Evolutionary conservation across 2,329 filamentous ascomycete species (phyloP).

Genomic region (Botrytis cinerea): DNA sequence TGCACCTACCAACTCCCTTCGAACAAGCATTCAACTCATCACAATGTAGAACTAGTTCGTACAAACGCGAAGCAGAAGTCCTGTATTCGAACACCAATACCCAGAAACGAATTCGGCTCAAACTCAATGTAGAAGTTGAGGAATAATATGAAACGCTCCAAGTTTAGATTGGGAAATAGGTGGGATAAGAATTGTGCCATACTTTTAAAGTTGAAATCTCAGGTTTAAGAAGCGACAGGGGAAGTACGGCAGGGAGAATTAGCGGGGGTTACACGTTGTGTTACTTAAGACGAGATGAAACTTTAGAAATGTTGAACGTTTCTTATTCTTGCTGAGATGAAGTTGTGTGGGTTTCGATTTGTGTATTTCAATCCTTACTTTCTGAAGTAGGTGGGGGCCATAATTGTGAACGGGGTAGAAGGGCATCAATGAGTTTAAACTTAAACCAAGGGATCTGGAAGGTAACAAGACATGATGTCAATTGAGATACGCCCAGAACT

Average conservation of each 20-base stretch:
- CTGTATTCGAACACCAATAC: background rate
- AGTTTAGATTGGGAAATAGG: background rate
- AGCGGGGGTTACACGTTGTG: slow-evolving; percentile 1
- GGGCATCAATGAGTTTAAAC: background rate
- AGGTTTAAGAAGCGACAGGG: background rate
- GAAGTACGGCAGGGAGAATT: no score
- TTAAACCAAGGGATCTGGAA: background rate
- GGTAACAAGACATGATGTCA: background rate
- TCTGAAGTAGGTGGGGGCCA: background rate
- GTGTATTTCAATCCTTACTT: background rate
- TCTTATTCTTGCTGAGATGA: background rate
- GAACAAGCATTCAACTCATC: background rate
- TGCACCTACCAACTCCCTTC: background rate
- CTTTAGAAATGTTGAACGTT: background rate
- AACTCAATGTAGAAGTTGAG: background rate
- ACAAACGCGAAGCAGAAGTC: no score
- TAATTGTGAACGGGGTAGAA: background rate
- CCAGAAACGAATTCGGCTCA: background rate
- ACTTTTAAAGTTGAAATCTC: background rate
- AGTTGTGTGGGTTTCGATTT: background rate
- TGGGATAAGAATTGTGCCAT: background rate
- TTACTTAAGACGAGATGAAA: slow-evolving; percentile 8
- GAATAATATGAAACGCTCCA: background rate
- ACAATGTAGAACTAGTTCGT: background rate
- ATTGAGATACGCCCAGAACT: background rate